Conservation (phyloP, 2,329 filamentous ascomycete genomes). For the Penicillium vulpinum region DNA sequence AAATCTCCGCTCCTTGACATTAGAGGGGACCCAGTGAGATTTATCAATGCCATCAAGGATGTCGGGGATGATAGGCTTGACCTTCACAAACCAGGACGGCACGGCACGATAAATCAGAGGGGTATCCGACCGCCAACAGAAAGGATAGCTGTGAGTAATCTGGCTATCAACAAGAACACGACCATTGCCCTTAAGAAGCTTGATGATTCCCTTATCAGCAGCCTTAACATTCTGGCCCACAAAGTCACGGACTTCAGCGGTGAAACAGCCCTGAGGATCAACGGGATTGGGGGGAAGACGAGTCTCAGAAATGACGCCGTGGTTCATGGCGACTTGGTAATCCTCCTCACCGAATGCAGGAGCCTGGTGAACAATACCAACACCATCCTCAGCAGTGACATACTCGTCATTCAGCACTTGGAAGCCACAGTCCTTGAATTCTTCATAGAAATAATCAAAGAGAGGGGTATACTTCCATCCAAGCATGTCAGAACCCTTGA, state of each 20-base stretch:
- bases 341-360: slow-evolving; percentile 96
- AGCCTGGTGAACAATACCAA: slow-evolving; percentile 89
- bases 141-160: slow-evolving; percentile 86
- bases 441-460: slow-evolving; percentile 85
- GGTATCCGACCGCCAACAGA: slow-evolving; percentile 93
- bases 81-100: slow-evolving; percentile 92
- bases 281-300: slow-evolving; percentile 86
- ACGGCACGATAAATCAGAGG: slow-evolving; percentile 91
- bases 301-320: slow-evolving; percentile 74
- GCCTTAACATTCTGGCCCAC: slow-evolving; percentile 85
- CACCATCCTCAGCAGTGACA: slow-evolving; percentile 86
- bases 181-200: slow-evolving; percentile 74
- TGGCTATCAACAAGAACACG: slow-evolving; percentile 82
- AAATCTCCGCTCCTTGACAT: slow-evolving; percentile 90
- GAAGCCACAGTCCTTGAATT: slow-evolving; percentile 84
- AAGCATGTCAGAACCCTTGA: slow-evolving; percentile 80
- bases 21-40: slow-evolving; percentile 87
- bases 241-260: slow-evolving; percentile 74
- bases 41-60: slow-evolving; percentile 89
- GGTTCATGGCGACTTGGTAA: slow-evolving; percentile 77
- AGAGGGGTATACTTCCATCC: slow-evolving; percentile 87
- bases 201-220: slow-evolving; percentile 91
- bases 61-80: slow-evolving; percentile 76
- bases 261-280: slow-evolving; percentile 80
- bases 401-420: slow-evolving; percentile 79